phyloP scores from a whole-genome alignment of 495 filamentous ascomycete species.

The Viridothelium virens region DNA sequence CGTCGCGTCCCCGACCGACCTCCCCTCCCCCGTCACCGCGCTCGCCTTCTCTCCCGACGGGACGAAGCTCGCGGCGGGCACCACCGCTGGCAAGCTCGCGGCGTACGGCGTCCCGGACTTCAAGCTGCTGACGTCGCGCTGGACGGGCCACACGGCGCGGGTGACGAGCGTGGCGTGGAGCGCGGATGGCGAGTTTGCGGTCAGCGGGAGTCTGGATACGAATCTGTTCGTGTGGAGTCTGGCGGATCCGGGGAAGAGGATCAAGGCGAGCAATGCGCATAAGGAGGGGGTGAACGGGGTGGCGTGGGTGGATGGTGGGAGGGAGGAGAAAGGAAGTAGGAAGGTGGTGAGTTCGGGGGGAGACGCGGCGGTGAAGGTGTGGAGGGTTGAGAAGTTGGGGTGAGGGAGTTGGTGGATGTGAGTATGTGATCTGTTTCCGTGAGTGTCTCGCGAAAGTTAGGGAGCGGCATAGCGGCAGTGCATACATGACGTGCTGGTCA shows the following conservation, averaged over 20 bases:
- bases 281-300: constrained; percentile 93
- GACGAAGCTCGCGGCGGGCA: constrained; percentile 67
- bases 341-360: constrained; percentile 72
- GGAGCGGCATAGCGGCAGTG: no score
- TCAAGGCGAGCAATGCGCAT: constrained; percentile 76
- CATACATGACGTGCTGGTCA: no score
- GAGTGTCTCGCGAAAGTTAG: no score
- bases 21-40: constrained; percentile 52
- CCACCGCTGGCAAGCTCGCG: constrained; percentile 74
- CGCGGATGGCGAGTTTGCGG: constrained; percentile 61
- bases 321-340: constrained; percentile 18
- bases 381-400: constrained; percentile 56
- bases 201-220: constrained; percentile 79
- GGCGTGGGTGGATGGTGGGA: constrained; percentile 61
- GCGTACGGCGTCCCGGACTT: constrained; percentile 59
- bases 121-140: constrained; percentile 61
- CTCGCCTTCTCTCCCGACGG: constrained; percentile 74
- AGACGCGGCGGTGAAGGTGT: constrained; percentile 86
- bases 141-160: constrained; percentile 86
- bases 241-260: constrained; percentile 66
- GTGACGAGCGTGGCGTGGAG: constrained; percentile 83
- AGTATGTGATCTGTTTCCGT: background rate
- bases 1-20: constrained; percentile 42
- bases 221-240: constrained; percentile 90
- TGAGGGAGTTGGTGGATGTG: background rate